These are phyloP conservation scores for Saposhnikovia divaricata DNA, from an alignment of 129 eudicot genomes.

Conservation along the genomic window DNA sequence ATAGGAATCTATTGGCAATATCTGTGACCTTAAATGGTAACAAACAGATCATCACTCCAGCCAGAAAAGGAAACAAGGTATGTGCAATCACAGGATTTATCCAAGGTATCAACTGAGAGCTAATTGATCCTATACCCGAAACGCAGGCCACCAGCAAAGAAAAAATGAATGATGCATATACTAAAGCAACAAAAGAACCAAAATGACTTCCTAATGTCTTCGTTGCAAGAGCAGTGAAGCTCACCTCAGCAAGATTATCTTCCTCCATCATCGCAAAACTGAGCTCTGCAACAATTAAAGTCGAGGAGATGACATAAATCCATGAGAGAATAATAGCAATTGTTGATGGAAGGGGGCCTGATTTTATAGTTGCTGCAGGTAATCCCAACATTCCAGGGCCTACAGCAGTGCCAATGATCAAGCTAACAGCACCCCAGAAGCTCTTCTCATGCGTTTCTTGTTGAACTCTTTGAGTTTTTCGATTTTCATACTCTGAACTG, in stretches of 20 bases:
- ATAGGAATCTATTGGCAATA: slow-evolving; percentile 27
- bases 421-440: slow-evolving; percentile 42
- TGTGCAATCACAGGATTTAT: slow-evolving; percentile 15
- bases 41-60: slow-evolving; percentile 21
- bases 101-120: slow-evolving; percentile 33
- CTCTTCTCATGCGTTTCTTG: slow-evolving; percentile 18
- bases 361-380: slow-evolving; percentile 37
- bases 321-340: slow-evolving; percentile 35
- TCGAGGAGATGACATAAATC: slow-evolving; percentile 41
- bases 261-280: slow-evolving; percentile 41
- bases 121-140: slow-evolving; percentile 36
- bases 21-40: slow-evolving; percentile 29
- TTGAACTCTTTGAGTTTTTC: neutral
- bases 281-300: slow-evolving; percentile 37
- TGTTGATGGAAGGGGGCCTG: slow-evolving; percentile 36
- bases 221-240: slow-evolving; percentile 35
- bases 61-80: slow-evolving; percentile 23
- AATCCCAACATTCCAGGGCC: slow-evolving; percentile 50
- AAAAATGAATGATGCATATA: slow-evolving; percentile 31
- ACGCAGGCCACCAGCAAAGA: slow-evolving; percentile 45
- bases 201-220: slow-evolving; percentile 26
- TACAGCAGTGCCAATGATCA: slow-evolving; percentile 41
- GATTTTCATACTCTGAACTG: neutral
- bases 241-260: slow-evolving; percentile 32
- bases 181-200: slow-evolving; percentile 36